phyloP scores from a whole-genome alignment of 106 monocot species.

The Acorus calamus region DNA sequence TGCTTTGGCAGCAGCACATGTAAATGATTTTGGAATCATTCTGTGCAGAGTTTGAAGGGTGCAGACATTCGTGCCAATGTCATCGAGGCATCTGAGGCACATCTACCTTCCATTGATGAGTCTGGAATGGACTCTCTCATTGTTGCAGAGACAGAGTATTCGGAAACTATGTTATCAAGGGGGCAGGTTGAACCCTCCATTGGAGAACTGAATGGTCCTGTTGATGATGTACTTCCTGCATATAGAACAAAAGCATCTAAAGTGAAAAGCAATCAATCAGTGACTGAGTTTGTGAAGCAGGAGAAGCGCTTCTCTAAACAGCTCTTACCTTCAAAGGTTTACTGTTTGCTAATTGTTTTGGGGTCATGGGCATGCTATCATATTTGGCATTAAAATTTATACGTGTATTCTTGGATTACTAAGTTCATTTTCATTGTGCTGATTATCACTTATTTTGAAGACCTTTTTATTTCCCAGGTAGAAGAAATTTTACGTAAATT shows the following conservation, averaged over 20 bases:
- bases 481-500: constrained; percentile 49
- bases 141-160: constrained; percentile 7
- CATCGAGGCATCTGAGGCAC: constrained; percentile 23
- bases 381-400: background rate
- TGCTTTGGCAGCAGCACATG: too few relatives aligned
- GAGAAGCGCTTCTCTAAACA: constrained; percentile 27
- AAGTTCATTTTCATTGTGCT: too few relatives aligned
- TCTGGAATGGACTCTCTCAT: background rate
- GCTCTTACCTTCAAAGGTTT: constrained; percentile 58
- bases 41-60: constrained; percentile 21
- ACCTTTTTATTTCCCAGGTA: constrained; percentile 28
- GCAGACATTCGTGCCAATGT: constrained; percentile 35
- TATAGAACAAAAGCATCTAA: constrained; percentile 1
- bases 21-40: background rate
- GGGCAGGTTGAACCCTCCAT: constrained; percentile 13
- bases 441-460: background rate
- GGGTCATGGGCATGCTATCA: background rate
- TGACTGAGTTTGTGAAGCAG: constrained; percentile 27
- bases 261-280: constrained; percentile 8
- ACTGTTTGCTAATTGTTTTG: background rate
- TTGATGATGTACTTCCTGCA: background rate
- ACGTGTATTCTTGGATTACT: background rate
- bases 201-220: constrained; percentile 13
- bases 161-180: constrained; percentile 3
- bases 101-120: constrained; percentile 3